A percentile compares a stretch with the other conserved stretches of the same genome.
Conservation (phyloP, 78 protist species). For the Tieghemostelium lacteum region DNA sequence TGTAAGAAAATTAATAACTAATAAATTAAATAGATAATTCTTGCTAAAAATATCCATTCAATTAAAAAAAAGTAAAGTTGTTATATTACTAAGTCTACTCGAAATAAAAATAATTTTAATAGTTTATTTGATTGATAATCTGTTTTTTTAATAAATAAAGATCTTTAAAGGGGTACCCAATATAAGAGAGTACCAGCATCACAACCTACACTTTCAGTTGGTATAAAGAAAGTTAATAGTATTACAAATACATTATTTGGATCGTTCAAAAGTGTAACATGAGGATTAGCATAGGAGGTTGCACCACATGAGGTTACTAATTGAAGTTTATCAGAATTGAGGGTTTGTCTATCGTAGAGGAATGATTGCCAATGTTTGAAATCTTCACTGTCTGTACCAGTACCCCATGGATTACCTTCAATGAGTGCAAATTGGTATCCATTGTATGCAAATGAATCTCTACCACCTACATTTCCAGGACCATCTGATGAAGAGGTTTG, state of each 20-base stretch:
- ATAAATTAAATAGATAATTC: too few species aligned
- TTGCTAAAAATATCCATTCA: too few species aligned
- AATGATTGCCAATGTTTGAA: background rate
- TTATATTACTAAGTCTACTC: too few species aligned
- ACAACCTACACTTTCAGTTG: background rate
- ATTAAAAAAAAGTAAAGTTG: too few species aligned
- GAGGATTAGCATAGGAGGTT: background rate
- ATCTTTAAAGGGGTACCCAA: too few species aligned
- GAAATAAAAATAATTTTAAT: too few species aligned
- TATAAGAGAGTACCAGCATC: background rate
- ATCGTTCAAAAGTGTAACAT: background rate
- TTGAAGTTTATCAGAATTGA: background rate
- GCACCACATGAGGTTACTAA: background rate
- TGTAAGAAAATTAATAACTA: too few species aligned
- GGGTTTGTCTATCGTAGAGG: background rate
- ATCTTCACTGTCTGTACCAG: background rate
- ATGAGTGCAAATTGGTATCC: background rate
- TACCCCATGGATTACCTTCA: background rate
- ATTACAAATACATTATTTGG: background rate
- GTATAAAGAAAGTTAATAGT: background rate
- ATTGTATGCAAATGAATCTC: background rate
- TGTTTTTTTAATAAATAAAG: too few species aligned
- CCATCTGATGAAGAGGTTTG: too few species aligned
- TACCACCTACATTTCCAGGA: background rate
- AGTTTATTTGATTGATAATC: too few species aligned